These are phyloP conservation scores for Eucalyptus regnans DNA, from an alignment of 345 rosid genomes.

Conservation along the genomic window DNA sequence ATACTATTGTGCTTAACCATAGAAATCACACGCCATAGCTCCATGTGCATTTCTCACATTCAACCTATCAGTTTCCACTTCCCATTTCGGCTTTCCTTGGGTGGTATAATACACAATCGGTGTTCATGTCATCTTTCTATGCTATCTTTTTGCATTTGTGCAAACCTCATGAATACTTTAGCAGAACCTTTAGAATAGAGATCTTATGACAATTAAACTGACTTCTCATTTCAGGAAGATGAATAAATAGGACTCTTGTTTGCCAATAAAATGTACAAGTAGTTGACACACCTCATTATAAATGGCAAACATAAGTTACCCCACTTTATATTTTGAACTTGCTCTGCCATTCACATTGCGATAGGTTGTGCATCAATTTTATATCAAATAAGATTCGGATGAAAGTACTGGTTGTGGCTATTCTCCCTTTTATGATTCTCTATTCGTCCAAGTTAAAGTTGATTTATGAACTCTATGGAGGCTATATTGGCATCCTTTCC, in stretches of 20 bases:
- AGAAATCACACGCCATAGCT: not conserved
- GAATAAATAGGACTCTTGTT: too few species aligned
- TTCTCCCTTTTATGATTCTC: not conserved
- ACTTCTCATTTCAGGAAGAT: not conserved
- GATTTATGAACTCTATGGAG: not conserved
- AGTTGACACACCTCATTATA: not conserved
- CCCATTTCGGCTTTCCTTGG: not conserved
- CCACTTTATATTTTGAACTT: too few species aligned
- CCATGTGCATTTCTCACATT: not conserved
- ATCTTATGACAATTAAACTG: not conserved
- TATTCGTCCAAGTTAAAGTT: not conserved
- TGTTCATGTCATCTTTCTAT: not conserved
- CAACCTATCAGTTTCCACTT: not conserved
- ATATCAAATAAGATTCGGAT: accelerated
- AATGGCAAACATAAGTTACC: not conserved
- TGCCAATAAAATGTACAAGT: not conserved
- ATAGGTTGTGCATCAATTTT: not conserved
- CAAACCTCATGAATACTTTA: not conserved
- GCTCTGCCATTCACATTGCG: not conserved
- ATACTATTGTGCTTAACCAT: not conserved
- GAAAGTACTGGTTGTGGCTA: not conserved
- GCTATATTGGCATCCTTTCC: not conserved
- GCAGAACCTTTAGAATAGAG: not conserved
- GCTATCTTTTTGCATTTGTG: not conserved
- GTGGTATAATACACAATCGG: not conserved